Base-by-base conservation (phyloP, 371 early-diverging fungal genomes). In the Actinomucor elegans region DNA sequence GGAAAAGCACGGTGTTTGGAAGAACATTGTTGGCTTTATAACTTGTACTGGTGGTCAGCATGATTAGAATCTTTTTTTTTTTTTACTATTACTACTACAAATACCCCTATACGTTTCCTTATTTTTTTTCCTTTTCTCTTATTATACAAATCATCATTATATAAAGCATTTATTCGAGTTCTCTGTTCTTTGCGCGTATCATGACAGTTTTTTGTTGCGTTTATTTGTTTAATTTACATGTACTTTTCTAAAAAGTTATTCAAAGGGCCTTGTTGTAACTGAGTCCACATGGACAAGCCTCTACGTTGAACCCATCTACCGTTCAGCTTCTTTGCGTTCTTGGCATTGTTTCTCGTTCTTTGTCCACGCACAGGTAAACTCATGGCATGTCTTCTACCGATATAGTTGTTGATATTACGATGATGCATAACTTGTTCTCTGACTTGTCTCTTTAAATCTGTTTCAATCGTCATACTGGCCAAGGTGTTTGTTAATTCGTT, bases 331-430 rank as follows among this genome's bases (percentile, higher is more conserved):
- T 88, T 93, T 18, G 97, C 94, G 5, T 93, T 96, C 71, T 79
- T 83, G 33, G 89, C 84, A 59, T 97, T 97, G 60, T 91, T 92
- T 60, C 84, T 79, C 3, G 96, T 96, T 53, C 85, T 77, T 66
- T 94, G 94, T 10, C 96, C 97, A 44, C 91, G 88, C 10, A 96
- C 97, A 6, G 97, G 97, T 59, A 92, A 63, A 15, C 91, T 86
- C 80, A 88, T 82, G 47, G 90, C 88, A 57, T 94, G 95, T 53
- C 96, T 78, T 73, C 80, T 79, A 21, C 97, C 97, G 35, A 87
- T 73, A 55, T 91, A 94, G 40, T 89, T 80, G 29, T 88, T 87
- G 47, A 94, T 95, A 46, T 86, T 77, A 45, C 92, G 84, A 57
- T 92, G 82, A 48, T 87, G 89, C 77, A 79, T 71, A 34, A 97